Base-by-base conservation (phyloP, 2,329 filamentous ascomycete species). In the Aureobasidium sp. region DNA sequence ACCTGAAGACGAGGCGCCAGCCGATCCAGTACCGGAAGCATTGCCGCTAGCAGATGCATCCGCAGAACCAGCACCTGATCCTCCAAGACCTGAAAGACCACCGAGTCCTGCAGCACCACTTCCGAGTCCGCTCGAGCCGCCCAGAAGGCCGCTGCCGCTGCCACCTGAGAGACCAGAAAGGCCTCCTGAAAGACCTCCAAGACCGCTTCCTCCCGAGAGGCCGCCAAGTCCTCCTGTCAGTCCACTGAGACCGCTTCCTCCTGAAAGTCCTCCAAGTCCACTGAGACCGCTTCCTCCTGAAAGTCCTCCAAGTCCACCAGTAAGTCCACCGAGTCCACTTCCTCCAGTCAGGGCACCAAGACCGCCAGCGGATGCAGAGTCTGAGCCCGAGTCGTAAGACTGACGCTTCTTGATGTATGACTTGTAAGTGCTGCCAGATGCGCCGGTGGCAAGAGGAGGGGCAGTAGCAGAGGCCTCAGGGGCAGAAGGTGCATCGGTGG, bases 331-430 rank as follows among this genome's bases (percentile, higher is more conserved):
- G 12, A 56, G 24, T 22, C 58, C 59, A 22, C 58, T 42, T 22
- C 40, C 40, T 24, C 40, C 19, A 11, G 40, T 44, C 2, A 44
- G 40, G 22, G 40, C 40, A 24, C 40, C 40, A 24, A 44, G 40
- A 6, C 40, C 40, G 19, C 40, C 40, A 24, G 40, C 19, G 14
- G 40, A 44, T 11, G 31, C 31, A 33, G 31, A 33, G 31, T 9
- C 31, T 33, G 31, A 33, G 31, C 12, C 22, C 24, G 44, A 15
- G 44, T 29, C 44, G 44, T 47, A 47, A 14, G 44, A 44, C 19
- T 47, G 29, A 44, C 56, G 56, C 44, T 59, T 57, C 53, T 57
- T 47, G 35, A 47, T 37, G 42, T 59, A 49, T 19, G 56, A 59
- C 42, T 49, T 47, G 56, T 59, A 59, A 24, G 56, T 59, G 31